A percentile compares a stretch with the other conserved stretches of the same genome.
phyloP scores from a whole-genome alignment of 257 asterid genomes.

The Lantana camara region DNA sequence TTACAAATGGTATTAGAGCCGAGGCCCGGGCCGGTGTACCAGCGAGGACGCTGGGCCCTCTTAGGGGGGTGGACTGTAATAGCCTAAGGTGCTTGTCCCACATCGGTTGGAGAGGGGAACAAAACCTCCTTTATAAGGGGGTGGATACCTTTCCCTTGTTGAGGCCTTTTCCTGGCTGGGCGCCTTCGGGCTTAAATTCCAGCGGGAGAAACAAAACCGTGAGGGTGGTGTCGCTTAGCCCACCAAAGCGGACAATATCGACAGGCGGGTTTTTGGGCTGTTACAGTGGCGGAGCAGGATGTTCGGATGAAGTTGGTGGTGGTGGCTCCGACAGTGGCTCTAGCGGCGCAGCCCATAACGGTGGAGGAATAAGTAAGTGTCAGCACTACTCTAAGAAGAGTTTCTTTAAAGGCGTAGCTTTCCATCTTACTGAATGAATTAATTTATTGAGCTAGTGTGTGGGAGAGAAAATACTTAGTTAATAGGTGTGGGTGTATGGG shows the following conservation, averaged over 20 bases:
- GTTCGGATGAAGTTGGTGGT: slow-evolving; percentile 54
- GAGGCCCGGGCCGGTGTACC: too few species aligned
- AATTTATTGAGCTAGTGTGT: background rate
- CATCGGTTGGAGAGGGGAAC: too few species aligned
- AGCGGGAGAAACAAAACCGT: too few species aligned
- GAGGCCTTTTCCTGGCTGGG: too few species aligned
- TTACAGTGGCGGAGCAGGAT: slow-evolving; percentile 70
- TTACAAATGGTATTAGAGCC: too few species aligned
- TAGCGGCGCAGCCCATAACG: slow-evolving; percentile 26
- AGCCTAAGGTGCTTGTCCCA: slow-evolving; percentile 62
- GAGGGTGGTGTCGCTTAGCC: too few species aligned
- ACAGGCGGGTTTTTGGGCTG: too few species aligned
- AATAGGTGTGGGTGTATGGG: slow-evolving; percentile 21
- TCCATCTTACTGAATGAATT: slow-evolving; percentile 33
- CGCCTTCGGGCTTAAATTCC: too few species aligned
- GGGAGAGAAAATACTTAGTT: background rate
- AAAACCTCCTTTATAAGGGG: too few species aligned
- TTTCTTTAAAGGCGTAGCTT: slow-evolving; percentile 7
- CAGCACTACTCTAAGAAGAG: slow-evolving; percentile 28
- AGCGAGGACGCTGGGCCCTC: too few species aligned
- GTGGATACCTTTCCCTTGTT: too few species aligned
- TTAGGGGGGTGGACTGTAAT: slow-evolving; percentile 59
- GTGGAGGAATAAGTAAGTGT: slow-evolving; percentile 21
- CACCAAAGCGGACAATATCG: too few species aligned
- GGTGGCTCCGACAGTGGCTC: slow-evolving; percentile 27